Conservation (phyloP, 176 grass and related monocot genomes). For the Pontederia paniculata region DNA sequence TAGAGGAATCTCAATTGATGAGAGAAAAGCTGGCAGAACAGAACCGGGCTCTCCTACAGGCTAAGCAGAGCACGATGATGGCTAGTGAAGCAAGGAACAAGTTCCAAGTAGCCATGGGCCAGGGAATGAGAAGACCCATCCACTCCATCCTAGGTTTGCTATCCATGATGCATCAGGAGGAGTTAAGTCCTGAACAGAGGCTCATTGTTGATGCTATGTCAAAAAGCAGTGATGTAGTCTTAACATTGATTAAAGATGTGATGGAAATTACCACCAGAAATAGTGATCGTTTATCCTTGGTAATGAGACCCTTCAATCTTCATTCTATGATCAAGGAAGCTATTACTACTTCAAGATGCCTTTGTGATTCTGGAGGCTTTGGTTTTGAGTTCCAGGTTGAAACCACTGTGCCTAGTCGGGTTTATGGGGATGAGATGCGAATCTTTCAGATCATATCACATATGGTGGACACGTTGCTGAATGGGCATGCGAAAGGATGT, state of each 20-base stretch:
- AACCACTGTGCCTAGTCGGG: conserved; percentile 46
- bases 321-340: conserved; percentile 70
- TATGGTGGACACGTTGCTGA: conserved; percentile 64
- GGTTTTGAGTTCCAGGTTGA: conserved; percentile 58
- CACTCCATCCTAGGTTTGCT: conserved; percentile 44
- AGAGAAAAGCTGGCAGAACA: conserved; percentile 52
- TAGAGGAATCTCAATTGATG: conserved; percentile 62
- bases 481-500: conserved; percentile 33
- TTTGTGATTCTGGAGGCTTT: conserved; percentile 56
- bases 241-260: conserved; percentile 73
- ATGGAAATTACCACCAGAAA: conserved; percentile 57
- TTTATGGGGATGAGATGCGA: conserved; percentile 81
- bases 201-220: conserved; percentile 60
- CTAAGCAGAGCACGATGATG: conserved; percentile 31
- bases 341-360: conserved; percentile 62
- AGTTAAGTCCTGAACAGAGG: conserved; percentile 34
- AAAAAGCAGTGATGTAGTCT: conserved; percentile 66
- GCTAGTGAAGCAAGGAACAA: conserved; percentile 47
- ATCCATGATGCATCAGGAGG: conserved; percentile 42
- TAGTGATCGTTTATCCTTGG: conserved; percentile 52
- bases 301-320: conserved; percentile 68
- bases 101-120: conserved; percentile 49
- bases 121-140: conserved; percentile 41
- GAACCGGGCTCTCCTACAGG: conserved; percentile 55
- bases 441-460: conserved; percentile 88